Conservation (phyloP, 768 basidiomycete genomes). For the Russula dissimulans region DNA sequence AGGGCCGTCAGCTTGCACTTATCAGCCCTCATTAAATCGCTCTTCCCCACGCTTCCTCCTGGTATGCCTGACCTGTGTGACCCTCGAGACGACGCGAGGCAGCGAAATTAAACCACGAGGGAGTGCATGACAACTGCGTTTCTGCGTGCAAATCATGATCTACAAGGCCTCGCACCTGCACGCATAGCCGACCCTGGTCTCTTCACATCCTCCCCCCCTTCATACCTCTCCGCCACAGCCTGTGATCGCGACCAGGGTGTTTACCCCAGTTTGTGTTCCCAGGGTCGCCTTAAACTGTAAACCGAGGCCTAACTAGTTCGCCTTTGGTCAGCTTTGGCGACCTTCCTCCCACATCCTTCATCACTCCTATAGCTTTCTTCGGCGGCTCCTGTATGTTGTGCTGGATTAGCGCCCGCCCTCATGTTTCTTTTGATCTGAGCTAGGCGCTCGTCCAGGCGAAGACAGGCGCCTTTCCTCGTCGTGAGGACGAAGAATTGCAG, state of each 20-base stretch:
- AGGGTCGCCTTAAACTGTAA: conserved; percentile 3
- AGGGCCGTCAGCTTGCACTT: neutral
- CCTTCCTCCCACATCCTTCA: neutral
- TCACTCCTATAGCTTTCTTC: neutral
- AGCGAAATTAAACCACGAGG: conserved; percentile 3
- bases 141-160: conserved; percentile 6
- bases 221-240: conserved; percentile 2
- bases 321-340: neutral
- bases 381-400: neutral
- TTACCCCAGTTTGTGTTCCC: neutral
- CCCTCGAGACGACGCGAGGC: conserved; percentile 1
- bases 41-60: too few species aligned
- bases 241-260: conserved; percentile 1
- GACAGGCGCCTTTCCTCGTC: neutral
- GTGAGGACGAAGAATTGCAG: neutral
- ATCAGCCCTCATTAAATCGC: neutral
- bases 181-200: conserved; percentile 6
- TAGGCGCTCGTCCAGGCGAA: neutral
- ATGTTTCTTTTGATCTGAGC: neutral
- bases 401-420: neutral
- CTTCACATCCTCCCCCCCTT: conserved; percentile 5
- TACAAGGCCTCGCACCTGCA: neutral
- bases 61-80: neutral
- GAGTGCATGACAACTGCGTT: conserved; percentile 16
- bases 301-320: neutral